Base-by-base conservation (phyloP, 768 basidiomycete genomes). In the Boletellus emodensis region DNA sequence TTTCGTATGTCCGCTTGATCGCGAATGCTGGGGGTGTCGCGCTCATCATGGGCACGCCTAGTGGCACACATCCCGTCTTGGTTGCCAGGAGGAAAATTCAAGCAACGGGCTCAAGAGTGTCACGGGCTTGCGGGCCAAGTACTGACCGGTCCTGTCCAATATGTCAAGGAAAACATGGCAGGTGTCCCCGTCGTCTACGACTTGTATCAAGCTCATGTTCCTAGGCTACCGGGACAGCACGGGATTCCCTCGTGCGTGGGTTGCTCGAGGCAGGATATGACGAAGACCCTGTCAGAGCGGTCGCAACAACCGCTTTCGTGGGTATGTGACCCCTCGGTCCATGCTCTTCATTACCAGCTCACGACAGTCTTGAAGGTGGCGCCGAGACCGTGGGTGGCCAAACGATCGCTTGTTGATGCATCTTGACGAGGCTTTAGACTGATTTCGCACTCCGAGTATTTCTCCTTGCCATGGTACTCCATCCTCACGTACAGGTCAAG, bases 61-160 rank as follows among this genome's bases (percentile, higher is more conserved):
- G 62, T 64, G 54, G 45, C 49, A 35, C 26, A 68, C 28, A 53
- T 72, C 24, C 71, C 71, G 0, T 57, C 58, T 2, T 72, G 70
- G 70, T 51, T 70, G 33, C 71, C 67, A 0, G 71, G 71, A 17
- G 61, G 67, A 18, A 22, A n/a, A 20, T 69, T 51, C 55, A 63
- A 65, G 34, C 42, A 42, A 34, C 32, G 12, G 9, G 63, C 59
- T 33, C 39, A 24, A 1, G 53, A 57, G 17, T 60, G 60, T 20
- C 59, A 59, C 38, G 35, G n/a, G 5, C 52, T 64, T 36, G 65
- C 61, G 15, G 15, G 40, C 20, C 63, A 69, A 8, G 45, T 67
- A 10, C 42, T 63, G 8, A 50, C 53, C 9, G 44, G 14, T 2
- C 63, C 65, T 2, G 42, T 63, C 3, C 22, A 56, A 13, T 69